A percentile compares a stretch with the other conserved stretches of the same genome.
Conservation (phyloP, 345 rosid genomes). For the Sonneratia caseolaris region DNA sequence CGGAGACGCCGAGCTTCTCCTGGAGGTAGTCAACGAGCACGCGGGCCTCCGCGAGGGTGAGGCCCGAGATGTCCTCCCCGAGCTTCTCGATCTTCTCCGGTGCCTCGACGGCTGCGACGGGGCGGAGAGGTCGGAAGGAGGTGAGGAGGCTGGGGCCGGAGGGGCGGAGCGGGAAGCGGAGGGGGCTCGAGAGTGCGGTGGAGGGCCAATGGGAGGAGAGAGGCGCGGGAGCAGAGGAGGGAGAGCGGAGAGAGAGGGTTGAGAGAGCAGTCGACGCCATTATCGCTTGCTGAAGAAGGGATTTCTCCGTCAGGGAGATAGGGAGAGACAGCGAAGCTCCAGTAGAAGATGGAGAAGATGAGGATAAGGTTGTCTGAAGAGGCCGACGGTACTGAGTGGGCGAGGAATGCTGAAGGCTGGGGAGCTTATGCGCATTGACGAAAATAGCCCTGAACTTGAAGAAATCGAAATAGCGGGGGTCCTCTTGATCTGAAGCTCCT, state of each 20-base stretch:
- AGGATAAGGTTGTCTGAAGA: neutral
- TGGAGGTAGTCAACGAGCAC: constrained; percentile 68
- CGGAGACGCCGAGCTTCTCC: constrained; percentile 76
- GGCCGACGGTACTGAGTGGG: neutral
- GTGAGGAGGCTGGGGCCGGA: constrained; percentile 26
- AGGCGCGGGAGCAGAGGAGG: constrained; percentile 16
- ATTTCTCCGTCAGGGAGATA: neutral
- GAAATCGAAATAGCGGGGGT: neutral
- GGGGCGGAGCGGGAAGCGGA: constrained; percentile 27
- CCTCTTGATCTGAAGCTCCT: too few relatives aligned
- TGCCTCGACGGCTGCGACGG: constrained; percentile 34
- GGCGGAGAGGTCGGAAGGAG: constrained; percentile 41
- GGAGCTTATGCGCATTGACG: neutral
- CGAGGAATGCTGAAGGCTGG: constrained; percentile 2
- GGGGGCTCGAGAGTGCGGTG: constrained; percentile 19
- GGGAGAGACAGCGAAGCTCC: neutral
- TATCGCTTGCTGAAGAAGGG: neutral
- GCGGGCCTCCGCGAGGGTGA: constrained; percentile 74
- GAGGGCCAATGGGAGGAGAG: constrained; percentile 16
- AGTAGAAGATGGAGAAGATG: neutral
- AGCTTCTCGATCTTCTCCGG: constrained; percentile 68
- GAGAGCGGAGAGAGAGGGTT: constrained; percentile 25
- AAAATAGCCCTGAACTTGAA: neutral
- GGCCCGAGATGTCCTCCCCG: constrained; percentile 47
- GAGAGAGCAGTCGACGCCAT: constrained; percentile 21